Conservation (phyloP, 129 eudicot species). For the Cynara cardunculus region DNA sequence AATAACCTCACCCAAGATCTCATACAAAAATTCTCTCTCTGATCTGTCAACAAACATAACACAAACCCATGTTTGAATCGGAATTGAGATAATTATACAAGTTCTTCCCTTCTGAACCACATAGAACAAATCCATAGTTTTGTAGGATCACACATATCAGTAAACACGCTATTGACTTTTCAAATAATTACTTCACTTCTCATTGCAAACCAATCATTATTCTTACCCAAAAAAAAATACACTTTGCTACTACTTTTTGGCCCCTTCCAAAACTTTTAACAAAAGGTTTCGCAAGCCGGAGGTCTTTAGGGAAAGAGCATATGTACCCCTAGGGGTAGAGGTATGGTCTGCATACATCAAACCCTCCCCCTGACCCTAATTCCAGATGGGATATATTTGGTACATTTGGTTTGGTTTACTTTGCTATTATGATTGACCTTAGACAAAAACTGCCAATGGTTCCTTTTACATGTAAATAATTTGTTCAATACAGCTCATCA, state of each 20-base stretch:
- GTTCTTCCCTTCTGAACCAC: not conserved
- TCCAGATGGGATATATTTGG: too few species aligned
- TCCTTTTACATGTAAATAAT: not conserved
- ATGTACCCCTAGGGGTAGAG: too few species aligned
- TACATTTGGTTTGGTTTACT: too few species aligned
- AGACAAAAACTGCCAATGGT: not conserved
- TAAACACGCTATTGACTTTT: too few species aligned
- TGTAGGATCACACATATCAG: not conserved
- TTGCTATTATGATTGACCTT: not conserved
- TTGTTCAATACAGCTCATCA: not conserved
- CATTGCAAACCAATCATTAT: not conserved
- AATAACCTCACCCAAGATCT: constrained; percentile 73
- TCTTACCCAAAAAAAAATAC: not conserved
- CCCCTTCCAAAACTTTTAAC: too few species aligned
- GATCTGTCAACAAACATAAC: constrained; percentile 44
- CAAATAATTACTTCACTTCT: not conserved
- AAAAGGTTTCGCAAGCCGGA: too few species aligned
- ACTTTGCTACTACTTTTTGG: too few species aligned
- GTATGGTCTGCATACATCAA: too few species aligned
- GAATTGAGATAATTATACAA: too few species aligned
- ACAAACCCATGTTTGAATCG: not conserved
- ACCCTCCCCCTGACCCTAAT: too few species aligned
- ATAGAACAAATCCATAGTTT: not conserved
- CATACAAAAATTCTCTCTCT: constrained; percentile 79
- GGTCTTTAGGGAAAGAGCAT: too few species aligned